phyloP scores from a whole-genome alignment of 768 basidiomycete species.

The Lactarius tabidus region DNA sequence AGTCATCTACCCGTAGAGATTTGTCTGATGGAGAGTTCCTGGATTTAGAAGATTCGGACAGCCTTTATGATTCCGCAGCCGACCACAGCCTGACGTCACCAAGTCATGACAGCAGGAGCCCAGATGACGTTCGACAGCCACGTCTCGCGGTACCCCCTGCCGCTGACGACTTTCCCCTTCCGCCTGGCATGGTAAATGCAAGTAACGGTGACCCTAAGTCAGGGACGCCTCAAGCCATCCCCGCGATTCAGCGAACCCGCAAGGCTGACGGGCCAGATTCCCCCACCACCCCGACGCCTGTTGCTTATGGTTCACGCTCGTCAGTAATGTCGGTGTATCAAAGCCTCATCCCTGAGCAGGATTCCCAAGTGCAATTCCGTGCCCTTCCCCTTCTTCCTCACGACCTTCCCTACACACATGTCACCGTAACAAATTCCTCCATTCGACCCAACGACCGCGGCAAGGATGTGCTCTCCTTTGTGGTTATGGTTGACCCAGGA shows the following conservation, averaged over 20 bases:
- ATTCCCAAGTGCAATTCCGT: slow-evolving; percentile 49
- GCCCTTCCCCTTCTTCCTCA: slow-evolving; percentile 63
- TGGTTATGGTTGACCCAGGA: slow-evolving; percentile 70
- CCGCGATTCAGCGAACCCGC: slow-evolving; percentile 6
- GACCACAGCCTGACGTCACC: slow-evolving; percentile 34
- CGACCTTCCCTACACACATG: slow-evolving; percentile 69
- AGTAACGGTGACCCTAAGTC: slow-evolving; percentile 11
- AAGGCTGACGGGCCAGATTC: slow-evolving; percentile 26
- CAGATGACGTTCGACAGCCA: slow-evolving; percentile 19
- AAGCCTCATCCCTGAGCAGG: slow-evolving; percentile 28
- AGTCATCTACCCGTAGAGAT: slow-evolving; percentile 24
- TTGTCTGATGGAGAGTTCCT: slow-evolving; percentile 51
- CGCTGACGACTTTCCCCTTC: slow-evolving; percentile 26
- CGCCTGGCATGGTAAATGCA: slow-evolving; percentile 16
- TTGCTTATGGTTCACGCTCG: slow-evolving; percentile 18
- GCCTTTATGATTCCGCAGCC: slow-evolving; percentile 38
- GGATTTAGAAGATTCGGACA: slow-evolving; percentile 54
- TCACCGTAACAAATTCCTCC: slow-evolving; percentile 73
- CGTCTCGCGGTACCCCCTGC: slow-evolving; percentile 15
- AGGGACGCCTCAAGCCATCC: slow-evolving; percentile 7
- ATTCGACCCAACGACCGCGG: slow-evolving; percentile 87
- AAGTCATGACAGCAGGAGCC: slow-evolving; percentile 20
- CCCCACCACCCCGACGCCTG: slow-evolving; percentile 23
- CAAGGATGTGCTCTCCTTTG: slow-evolving; percentile 88
- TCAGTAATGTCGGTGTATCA: slow-evolving; percentile 20